A percentile compares a stretch with the other conserved stretches of the same genome.
phyloP scores from a whole-genome alignment of 371 early-diverging fungal species.

The Rhizomucor miehei region DNA sequence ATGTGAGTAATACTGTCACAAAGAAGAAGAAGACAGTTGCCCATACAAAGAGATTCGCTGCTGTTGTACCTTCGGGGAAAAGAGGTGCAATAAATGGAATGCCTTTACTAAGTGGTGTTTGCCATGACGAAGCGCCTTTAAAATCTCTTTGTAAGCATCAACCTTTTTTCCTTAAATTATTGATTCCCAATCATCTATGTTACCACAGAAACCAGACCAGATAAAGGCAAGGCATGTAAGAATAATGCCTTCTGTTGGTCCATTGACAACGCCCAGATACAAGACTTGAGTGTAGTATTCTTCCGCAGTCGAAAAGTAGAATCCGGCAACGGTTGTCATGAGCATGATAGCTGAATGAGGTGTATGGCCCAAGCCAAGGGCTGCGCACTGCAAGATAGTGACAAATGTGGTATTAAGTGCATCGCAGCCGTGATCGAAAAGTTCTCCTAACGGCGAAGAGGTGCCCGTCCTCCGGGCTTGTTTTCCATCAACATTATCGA shows the following conservation, averaged over 20 bases:
- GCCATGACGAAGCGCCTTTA: slow-evolving; percentile 19
- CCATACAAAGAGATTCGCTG: slow-evolving; percentile 21
- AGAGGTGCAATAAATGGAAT: slow-evolving; percentile 7
- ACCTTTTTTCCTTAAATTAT: background rate
- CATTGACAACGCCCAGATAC: slow-evolving; percentile 91
- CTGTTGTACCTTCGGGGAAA: slow-evolving; percentile 13
- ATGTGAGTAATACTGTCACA: slow-evolving; percentile 9
- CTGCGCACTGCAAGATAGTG: slow-evolving; percentile 81
- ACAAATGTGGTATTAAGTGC: slow-evolving; percentile 90
- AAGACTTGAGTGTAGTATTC: slow-evolving; percentile 95
- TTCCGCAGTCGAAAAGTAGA: slow-evolving; percentile 95
- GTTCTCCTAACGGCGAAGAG: slow-evolving; percentile 92
- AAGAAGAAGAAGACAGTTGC: slow-evolving; percentile 12
- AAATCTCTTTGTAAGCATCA: background rate
- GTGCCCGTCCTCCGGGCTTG: slow-evolving; percentile 97
- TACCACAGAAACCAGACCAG: slow-evolving; percentile 66
- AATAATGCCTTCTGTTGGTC: slow-evolving; percentile 94
- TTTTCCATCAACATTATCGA: slow-evolving; percentile 98
- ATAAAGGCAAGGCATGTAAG: slow-evolving; percentile 69
- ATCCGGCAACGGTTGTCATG: slow-evolving; percentile 72
- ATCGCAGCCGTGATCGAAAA: slow-evolving; percentile 95
- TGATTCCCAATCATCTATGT: background rate
- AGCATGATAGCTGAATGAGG: slow-evolving; percentile 62
- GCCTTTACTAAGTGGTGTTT: slow-evolving; percentile 14
- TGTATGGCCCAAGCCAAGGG: slow-evolving; percentile 77